Evolutionary conservation across 108 stramenopile genomes (phyloP).

Genomic region (Conticribra weissflogii): DNA sequence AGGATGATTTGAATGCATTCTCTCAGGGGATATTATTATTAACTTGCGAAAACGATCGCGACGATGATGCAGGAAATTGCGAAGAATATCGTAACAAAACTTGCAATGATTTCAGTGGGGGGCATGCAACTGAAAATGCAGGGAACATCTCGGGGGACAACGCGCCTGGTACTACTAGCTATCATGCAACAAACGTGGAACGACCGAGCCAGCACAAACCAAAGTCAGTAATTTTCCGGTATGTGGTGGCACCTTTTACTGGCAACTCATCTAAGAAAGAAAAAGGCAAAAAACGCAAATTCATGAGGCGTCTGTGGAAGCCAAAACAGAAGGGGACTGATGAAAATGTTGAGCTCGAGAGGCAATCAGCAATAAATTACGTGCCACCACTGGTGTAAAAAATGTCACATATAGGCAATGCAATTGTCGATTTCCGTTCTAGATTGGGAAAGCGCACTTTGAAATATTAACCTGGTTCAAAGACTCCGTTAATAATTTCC

Average conservation of each 20-base stretch:
- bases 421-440: too few relatives aligned
- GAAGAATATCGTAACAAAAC: not conserved
- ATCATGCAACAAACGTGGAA: not conserved
- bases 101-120: slow-evolving; percentile 1
- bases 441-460: too few relatives aligned
- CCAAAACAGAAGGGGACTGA: slow-evolving; percentile 15
- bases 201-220: slow-evolving; percentile 10
- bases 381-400: slow-evolving; percentile 18
- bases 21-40: slow-evolving; percentile 25
- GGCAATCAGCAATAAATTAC: not conserved
- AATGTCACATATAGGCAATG: too few relatives aligned
- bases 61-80: slow-evolving; percentile 2
- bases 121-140: not conserved
- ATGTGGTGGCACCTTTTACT: slow-evolving; percentile 17
- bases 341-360: not conserved
- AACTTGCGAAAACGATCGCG: not conserved
- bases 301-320: slow-evolving; percentile 7
- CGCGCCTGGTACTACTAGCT: not conserved
- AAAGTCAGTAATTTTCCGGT: slow-evolving; percentile 34
- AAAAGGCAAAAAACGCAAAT: slow-evolving; percentile 3
- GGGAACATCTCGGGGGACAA: not conserved
- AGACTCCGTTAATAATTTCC: too few relatives aligned
- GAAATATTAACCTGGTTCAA: too few relatives aligned
- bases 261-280: slow-evolving; percentile 1
- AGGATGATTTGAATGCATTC: slow-evolving; percentile 28